Conservation (phyloP, 2,329 filamentous ascomycete species). For the Fusarium pseudograminearum region DNA sequence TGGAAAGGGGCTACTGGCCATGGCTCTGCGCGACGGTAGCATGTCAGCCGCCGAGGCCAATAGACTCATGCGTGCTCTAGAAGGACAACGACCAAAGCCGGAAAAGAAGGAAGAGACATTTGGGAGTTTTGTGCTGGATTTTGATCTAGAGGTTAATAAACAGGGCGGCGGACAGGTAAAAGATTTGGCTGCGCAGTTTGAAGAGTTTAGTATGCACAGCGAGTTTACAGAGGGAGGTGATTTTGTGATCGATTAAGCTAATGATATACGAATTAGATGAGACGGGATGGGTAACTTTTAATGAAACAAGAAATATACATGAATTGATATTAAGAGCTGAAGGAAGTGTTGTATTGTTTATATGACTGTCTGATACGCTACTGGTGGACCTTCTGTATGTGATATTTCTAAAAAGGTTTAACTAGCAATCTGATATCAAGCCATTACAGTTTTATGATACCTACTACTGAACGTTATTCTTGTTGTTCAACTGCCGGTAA, state of each 20-base stretch:
- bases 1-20: constrained; percentile 7
- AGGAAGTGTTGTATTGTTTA: background rate
- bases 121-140: constrained; percentile 16
- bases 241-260: constrained; percentile 10
- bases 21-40: constrained; percentile 11
- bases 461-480: too few species aligned
- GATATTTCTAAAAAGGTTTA: too few species aligned
- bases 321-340: background rate
- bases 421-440: too few species aligned
- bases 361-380: background rate
- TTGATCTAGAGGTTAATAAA: constrained; percentile 16
- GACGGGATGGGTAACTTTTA: background rate
- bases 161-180: constrained; percentile 18
- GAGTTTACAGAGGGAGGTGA: constrained; percentile 27
- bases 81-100: background rate
- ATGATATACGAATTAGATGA: background rate
- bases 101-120: rapidly evolving
- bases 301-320: background rate
- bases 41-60: constrained; percentile 22
- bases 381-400: too few species aligned
- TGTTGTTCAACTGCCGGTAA: too few species aligned
- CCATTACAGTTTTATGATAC: too few species aligned
- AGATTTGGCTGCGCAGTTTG: constrained; percentile 24
- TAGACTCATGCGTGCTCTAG: background rate
- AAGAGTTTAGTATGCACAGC: constrained; percentile 22